A percentile compares a stretch with the other conserved stretches of the same genome.
phyloP scores from a whole-genome alignment of 257 asterid species.

The Nemophila menziesii region DNA sequence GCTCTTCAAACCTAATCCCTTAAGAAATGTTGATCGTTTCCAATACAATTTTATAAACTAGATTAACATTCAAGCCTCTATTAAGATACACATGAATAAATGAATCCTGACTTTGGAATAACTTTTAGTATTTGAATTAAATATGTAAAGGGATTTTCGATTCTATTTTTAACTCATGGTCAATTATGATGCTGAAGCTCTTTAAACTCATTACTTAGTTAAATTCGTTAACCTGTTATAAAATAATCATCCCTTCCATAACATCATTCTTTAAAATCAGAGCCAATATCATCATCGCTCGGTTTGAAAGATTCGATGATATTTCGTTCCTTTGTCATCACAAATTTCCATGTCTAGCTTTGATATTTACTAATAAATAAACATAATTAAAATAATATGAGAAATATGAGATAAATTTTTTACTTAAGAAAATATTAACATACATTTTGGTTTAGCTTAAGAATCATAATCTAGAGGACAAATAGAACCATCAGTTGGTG shows the following conservation, averaged over 20 bases:
- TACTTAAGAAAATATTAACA: too few relatives aligned
- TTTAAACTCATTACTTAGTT: conserved; percentile 30
- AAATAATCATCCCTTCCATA: conserved; percentile 19
- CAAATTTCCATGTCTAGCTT: conserved; percentile 3
- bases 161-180: conserved; percentile 38
- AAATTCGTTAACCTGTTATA: conserved; percentile 15
- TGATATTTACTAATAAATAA: not conserved
- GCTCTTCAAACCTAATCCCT: conserved; percentile 29
- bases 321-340: conserved; percentile 17
- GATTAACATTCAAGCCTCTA: conserved; percentile 36
- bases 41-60: conserved; percentile 36
- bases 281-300: too few relatives aligned
- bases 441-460: conserved; percentile 18
- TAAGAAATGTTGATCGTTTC: conserved; percentile 43
- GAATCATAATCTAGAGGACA: conserved; percentile 24
- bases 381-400: not conserved
- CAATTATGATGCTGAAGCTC: conserved; percentile 37
- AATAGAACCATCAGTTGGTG: conserved; percentile 38
- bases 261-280: too few relatives aligned
- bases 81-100: conserved; percentile 43
- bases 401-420: too few relatives aligned
- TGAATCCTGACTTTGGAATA: conserved; percentile 37
- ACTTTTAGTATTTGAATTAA: conserved; percentile 35
- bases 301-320: not conserved
- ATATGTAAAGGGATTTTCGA: conserved; percentile 28